These are phyloP conservation scores for Lachnellula occidentalis DNA, from an alignment of 2,329 filamentous ascomycete species.

Conservation along the genomic window DNA sequence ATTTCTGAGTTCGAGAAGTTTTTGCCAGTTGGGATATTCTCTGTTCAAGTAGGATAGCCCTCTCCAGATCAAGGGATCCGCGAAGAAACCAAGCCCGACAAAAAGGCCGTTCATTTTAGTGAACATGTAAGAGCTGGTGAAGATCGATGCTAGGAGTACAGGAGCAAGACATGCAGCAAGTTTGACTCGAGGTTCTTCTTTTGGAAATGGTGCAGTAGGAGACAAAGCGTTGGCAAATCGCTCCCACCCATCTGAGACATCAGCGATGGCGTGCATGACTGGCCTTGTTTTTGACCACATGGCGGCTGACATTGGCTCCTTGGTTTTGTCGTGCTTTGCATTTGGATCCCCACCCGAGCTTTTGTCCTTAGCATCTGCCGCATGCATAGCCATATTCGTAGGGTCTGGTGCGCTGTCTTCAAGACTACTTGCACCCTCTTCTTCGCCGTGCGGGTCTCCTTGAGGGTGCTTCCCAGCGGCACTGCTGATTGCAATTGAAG, in stretches of 20 bases:
- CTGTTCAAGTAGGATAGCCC: constrained; percentile 55
- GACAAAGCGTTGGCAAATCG: constrained; percentile 38
- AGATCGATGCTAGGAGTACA: constrained; percentile 45
- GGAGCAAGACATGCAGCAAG: constrained; percentile 50
- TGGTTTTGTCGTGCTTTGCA: constrained; percentile 15
- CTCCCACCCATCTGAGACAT: constrained; percentile 47
- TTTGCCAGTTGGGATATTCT: constrained; percentile 67
- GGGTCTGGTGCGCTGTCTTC: constrained; percentile 16
- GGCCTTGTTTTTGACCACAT: constrained; percentile 19
- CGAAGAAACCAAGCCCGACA: constrained; percentile 73
- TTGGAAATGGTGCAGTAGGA: constrained; percentile 49
- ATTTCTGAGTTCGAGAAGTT: constrained; percentile 67
- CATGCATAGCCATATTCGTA: constrained; percentile 9
- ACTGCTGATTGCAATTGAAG: constrained; percentile 7
- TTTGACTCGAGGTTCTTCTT: constrained; percentile 45
- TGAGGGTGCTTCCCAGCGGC: constrained; percentile 17
- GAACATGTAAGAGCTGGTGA: constrained; percentile 53
- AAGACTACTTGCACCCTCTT: constrained; percentile 9
- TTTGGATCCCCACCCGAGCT: constrained; percentile 8
- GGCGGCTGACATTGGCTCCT: constrained; percentile 15
- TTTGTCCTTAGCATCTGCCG: constrained; percentile 11
- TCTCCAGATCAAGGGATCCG: constrained; percentile 64
- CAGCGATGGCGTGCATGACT: constrained; percentile 38
- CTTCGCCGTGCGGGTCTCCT: constrained; percentile 11
- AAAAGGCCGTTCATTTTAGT: constrained; percentile 62